Conservation (phyloP, 2,329 filamentous ascomycete genomes). For the Salinomyces thailandicus region DNA sequence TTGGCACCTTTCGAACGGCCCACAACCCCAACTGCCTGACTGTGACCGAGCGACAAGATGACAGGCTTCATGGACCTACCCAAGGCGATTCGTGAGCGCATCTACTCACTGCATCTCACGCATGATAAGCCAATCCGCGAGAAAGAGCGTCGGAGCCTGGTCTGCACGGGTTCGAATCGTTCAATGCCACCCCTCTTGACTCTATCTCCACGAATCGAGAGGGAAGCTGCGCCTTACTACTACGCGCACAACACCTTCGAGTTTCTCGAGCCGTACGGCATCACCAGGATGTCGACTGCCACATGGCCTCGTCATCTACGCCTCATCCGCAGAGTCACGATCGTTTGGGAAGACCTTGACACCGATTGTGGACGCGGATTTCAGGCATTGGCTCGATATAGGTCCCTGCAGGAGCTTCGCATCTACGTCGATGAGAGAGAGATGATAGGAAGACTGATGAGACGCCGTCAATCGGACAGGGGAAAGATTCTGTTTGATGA, state of each 20-base stretch:
- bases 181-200: conserved; percentile 10
- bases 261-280: not conserved
- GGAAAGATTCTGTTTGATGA: not conserved
- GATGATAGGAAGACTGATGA: conserved; percentile 8
- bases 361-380: no score
- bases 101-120: conserved; percentile 18
- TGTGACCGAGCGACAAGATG: no score
- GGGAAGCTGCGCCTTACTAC: conserved; percentile 15
- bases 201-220: conserved; percentile 9
- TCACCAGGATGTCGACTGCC: not conserved
- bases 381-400: no score
- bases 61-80: conserved; percentile 18
- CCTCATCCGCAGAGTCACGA: conserved; percentile 5
- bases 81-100: conserved; percentile 13
- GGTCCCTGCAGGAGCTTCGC: conserved; percentile 14
- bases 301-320: conserved; percentile 5
- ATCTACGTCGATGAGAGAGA: conserved; percentile 18
- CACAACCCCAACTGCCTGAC: no score
- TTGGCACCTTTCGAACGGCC: no score
- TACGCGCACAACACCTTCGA: conserved; percentile 13
- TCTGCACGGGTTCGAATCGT: not conserved
- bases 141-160: not conserved
- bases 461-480: not conserved
- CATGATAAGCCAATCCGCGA: conserved; percentile 7
- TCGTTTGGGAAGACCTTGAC: no score